Conservation (phyloP, 345 rosid species). For the Salix caprea region DNA sequence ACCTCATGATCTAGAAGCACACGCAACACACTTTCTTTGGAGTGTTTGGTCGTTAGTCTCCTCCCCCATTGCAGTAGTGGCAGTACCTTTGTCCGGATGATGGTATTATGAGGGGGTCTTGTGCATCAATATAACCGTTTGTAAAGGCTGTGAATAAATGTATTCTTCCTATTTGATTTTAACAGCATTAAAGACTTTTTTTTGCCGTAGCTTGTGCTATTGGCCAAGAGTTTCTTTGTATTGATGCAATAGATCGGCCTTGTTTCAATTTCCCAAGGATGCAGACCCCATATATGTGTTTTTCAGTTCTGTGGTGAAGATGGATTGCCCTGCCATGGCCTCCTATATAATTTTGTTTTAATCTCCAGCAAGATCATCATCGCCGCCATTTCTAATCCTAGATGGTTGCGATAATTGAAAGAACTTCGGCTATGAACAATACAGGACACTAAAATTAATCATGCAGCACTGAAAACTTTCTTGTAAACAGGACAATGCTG, state of each 20-base stretch:
- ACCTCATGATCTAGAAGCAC: neutral
- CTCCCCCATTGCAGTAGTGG: neutral
- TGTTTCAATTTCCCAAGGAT: neutral
- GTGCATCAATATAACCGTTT: neutral
- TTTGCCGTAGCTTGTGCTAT: neutral
- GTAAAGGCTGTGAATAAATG: slow-evolving; percentile 2
- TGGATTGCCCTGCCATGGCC: neutral
- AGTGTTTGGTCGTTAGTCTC: neutral
- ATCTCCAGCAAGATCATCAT: neutral
- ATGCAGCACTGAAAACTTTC: too few species aligned
- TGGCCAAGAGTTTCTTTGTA: neutral
- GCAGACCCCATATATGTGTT: neutral
- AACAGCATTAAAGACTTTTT: neutral
- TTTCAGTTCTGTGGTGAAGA: neutral
- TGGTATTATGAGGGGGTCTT: neutral
- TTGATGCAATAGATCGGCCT: neutral
- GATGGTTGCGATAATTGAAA: too few species aligned
- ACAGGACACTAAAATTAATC: too few species aligned
- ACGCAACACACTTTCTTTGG: neutral
- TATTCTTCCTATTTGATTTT: neutral
- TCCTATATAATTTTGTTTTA: neutral
- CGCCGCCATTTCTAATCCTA: too few species aligned
- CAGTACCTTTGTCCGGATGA: neutral
- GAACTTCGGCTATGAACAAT: too few species aligned
- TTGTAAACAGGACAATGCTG: too few species aligned